These are phyloP conservation scores for Pyrenochaeta sp. DNA, from an alignment of 2,329 filamentous ascomycete species.

Conservation along the genomic window DNA sequence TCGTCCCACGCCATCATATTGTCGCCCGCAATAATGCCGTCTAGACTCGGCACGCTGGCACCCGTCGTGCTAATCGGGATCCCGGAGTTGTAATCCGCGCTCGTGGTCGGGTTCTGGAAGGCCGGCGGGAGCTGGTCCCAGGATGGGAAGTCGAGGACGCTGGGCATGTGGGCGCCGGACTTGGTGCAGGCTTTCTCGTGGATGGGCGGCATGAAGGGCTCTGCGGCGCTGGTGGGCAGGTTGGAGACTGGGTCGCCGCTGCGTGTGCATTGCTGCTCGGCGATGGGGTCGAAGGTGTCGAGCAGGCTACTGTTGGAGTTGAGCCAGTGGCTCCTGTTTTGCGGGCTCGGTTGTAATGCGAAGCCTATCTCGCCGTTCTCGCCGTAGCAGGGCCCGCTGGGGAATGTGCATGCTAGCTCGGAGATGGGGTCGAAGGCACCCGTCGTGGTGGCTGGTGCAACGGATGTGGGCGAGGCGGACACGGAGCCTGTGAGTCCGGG, in stretches of 20 bases:
- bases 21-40: constrained; percentile 5
- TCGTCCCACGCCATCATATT: constrained; percentile 40
- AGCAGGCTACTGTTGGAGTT: constrained; percentile 8
- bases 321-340: constrained; percentile 17
- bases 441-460: constrained; percentile 12
- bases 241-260: no score
- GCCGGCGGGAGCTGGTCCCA: constrained; percentile 38
- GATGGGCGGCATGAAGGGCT: constrained; percentile 4
- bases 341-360: constrained; percentile 5
- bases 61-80: constrained; percentile 22
- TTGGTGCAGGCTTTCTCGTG: constrained; percentile 7
- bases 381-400: constrained; percentile 28
- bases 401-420: constrained; percentile 23
- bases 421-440: constrained; percentile 24
- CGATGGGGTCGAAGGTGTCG: constrained; percentile 20
- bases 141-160: constrained; percentile 31
- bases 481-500: constrained; percentile 25
- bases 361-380: constrained; percentile 33
- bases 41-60: constrained; percentile 9
- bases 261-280: constrained; percentile 13
- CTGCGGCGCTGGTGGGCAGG: no score
- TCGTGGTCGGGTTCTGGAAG: constrained; percentile 33
- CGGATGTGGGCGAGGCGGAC: constrained; percentile 22
- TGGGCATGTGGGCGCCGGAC: constrained; percentile 4
- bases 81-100: constrained; percentile 20